Evolutionary conservation across 2,329 filamentous ascomycete species (phyloP).

Genomic region (Ambrosiella beaveri): DNA sequence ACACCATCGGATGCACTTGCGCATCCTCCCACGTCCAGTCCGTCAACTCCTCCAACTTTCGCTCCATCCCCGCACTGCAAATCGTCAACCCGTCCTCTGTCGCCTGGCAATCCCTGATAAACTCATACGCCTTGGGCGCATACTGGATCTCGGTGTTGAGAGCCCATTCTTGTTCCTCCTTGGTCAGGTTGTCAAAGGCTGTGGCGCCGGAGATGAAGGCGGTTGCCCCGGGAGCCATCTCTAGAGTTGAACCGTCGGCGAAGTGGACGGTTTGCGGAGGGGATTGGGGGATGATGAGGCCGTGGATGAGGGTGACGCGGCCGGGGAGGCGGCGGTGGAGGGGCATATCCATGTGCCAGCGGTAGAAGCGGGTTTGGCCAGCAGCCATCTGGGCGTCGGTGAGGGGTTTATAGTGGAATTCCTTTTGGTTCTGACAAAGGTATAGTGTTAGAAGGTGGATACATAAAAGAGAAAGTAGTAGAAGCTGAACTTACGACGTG

Average conservation of each 20-base stretch:
- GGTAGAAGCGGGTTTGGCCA: conserved; percentile 12
- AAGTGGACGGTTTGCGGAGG: conserved; percentile 7
- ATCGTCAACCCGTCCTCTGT: conserved; percentile 10
- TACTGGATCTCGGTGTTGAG: conserved; percentile 11
- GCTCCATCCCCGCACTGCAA: conserved; percentile 3
- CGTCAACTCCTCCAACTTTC: conserved; percentile 1
- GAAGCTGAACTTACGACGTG: conserved; percentile 9
- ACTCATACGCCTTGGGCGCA: conserved; percentile 11
- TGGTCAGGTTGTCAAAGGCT: conserved; percentile 10
- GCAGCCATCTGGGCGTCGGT: conserved; percentile 8
- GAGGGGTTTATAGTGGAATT: conserved; percentile 10
- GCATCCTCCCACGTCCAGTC: conserved; percentile 11
- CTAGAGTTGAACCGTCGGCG: conserved; percentile 5
- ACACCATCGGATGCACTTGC: conserved; percentile 12
- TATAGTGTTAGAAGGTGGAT: neutral
- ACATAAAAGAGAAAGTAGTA: neutral
- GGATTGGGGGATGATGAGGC: conserved; percentile 9
- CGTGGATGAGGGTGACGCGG: conserved; percentile 12
- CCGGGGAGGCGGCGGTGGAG: conserved; percentile 10
- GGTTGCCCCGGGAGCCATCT: conserved; percentile 7
- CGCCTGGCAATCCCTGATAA: conserved; percentile 10
- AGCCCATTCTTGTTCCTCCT: conserved; percentile 11
- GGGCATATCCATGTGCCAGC: conserved; percentile 13
- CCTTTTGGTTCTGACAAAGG: conserved; percentile 9
- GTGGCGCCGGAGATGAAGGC: conserved; percentile 11